Conservation (phyloP, 805 yeast genomes). For the Scheffersomyces amazonensis region DNA sequence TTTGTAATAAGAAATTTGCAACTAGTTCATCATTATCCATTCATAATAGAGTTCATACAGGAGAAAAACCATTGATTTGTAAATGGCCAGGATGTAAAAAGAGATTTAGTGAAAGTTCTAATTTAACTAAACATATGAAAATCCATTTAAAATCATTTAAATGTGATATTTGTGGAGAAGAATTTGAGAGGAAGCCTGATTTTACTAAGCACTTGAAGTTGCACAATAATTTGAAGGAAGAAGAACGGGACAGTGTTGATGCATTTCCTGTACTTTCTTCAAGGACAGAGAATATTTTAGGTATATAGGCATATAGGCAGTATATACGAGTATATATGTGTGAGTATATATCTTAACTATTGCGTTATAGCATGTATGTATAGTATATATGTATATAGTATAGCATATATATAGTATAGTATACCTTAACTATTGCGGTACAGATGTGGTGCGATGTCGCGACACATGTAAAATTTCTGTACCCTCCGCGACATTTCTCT, state of each 20-base stretch:
- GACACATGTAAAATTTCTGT: too few relatives aligned
- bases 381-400: too few relatives aligned
- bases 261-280: too few relatives aligned
- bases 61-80: constrained; percentile 83
- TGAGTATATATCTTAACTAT: too few relatives aligned
- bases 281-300: too few relatives aligned
- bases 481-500: too few relatives aligned
- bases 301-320: not conserved
- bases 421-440: too few relatives aligned
- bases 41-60: constrained; percentile 84
- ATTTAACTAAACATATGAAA: constrained; percentile 82
- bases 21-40: constrained; percentile 80
- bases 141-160: constrained; percentile 59
- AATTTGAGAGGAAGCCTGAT: constrained; percentile 37
- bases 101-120: constrained; percentile 84
- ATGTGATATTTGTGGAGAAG: constrained; percentile 52
- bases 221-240: too few relatives aligned
- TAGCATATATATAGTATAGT: too few relatives aligned
- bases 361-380: too few relatives aligned
- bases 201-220: constrained; percentile 12
- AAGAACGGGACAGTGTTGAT: not conserved
- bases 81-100: constrained; percentile 79
- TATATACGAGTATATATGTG: too few relatives aligned
- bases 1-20: constrained; percentile 77
- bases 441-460: too few relatives aligned